phyloP scores from a whole-genome alignment of 495 filamentous ascomycete species.

The Penicillium lividum region DNA sequence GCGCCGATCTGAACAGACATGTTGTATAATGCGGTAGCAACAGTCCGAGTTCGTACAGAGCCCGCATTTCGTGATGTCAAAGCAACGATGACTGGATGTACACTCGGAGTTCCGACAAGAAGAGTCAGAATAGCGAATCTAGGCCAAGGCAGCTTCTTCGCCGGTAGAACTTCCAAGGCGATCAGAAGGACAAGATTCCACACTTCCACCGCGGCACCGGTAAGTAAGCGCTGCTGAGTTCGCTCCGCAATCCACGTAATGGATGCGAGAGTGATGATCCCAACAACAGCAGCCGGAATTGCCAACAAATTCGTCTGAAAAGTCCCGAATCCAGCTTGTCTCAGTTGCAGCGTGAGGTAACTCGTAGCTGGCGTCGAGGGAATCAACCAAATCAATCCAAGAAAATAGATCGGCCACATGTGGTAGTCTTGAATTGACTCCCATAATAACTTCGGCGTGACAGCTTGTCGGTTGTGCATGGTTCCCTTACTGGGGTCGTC shows the following conservation, averaged over 20 bases:
- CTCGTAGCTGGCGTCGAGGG: constrained; percentile 9
- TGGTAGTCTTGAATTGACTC: constrained; percentile 56
- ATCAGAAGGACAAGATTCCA: constrained; percentile 58
- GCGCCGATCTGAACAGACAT: constrained; percentile 69
- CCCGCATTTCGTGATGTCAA: constrained; percentile 65
- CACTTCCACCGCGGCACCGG: constrained; percentile 48
- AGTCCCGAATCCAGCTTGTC: constrained; percentile 13
- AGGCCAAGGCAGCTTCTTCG: constrained; percentile 45
- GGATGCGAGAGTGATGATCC: constrained; percentile 41
- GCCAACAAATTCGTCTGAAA: constrained; percentile 51
- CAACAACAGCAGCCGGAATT: constrained; percentile 56
- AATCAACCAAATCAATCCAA: constrained; percentile 44
- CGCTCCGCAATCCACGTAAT: constrained; percentile 54
- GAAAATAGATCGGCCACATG: constrained; percentile 54
- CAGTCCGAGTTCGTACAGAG: constrained; percentile 62
- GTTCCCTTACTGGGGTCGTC: constrained; percentile 71
- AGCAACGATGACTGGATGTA: constrained; percentile 66
- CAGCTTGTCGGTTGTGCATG: constrained; percentile 61
- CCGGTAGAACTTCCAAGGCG: constrained; percentile 43
- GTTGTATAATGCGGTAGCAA: constrained; percentile 65
- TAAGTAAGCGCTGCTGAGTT: constrained; percentile 51
- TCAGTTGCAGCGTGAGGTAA: constrained; percentile 16
- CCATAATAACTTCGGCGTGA: constrained; percentile 49
- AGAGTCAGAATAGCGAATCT: constrained; percentile 52
- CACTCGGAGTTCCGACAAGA: constrained; percentile 56